These are phyloP conservation scores for Coccomyxa sp. DNA, from an alignment of 139 green algal species.

Conservation along the genomic window DNA sequence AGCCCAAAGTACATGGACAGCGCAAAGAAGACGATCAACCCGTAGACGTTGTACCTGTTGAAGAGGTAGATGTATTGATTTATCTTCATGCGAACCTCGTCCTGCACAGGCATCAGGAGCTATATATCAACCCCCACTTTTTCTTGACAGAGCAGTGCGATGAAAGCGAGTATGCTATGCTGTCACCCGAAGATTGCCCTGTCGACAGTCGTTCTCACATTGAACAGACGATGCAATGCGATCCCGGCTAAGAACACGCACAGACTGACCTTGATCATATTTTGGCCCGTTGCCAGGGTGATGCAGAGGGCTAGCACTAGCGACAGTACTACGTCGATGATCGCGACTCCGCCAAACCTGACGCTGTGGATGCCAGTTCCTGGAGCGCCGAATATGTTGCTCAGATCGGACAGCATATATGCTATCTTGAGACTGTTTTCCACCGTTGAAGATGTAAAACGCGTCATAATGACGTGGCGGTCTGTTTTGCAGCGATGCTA, in stretches of 20 bases:
- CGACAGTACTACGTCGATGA: neutral
- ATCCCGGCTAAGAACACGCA: neutral
- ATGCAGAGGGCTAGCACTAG: neutral
- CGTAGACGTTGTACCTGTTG: neutral
- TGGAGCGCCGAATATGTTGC: neutral
- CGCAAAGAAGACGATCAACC: neutral
- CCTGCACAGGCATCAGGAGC: neutral
- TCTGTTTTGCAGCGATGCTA: slow-evolving; percentile 1
- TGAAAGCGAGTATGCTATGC: neutral
- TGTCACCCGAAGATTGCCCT: neutral
- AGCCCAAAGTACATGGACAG: neutral
- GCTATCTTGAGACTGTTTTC: neutral
- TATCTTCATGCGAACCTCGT: neutral
- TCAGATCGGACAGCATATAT: slow-evolving; percentile 1
- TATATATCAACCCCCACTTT: neutral
- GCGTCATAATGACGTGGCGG: neutral
- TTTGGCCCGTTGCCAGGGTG: neutral
- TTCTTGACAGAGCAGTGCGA: neutral
- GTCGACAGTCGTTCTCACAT: neutral
- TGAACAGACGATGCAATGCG: neutral
- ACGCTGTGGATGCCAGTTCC: neutral
- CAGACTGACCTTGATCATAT: neutral
- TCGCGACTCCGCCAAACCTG: neutral
- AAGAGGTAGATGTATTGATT: slow-evolving; percentile 2
- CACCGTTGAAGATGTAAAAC: neutral